phyloP scores from a whole-genome alignment of 1,284 basidiomycete species.

The Trichosporon sp. region DNA sequence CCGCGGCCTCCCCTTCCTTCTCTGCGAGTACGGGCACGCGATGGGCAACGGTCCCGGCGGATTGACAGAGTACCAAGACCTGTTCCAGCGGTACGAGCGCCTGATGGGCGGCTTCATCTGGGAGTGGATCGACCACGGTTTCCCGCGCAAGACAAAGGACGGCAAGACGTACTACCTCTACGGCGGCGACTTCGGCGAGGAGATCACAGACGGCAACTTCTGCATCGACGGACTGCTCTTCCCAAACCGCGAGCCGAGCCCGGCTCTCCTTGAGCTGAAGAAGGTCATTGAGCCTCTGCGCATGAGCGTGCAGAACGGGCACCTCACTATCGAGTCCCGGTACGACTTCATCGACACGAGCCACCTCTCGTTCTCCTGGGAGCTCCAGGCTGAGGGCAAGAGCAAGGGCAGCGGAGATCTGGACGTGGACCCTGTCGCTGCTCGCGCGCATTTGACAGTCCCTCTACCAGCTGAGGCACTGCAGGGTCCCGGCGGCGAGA shows the following conservation, averaged over 20 bases:
- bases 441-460: constrained; percentile 6
- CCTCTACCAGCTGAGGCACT: constrained; percentile 13
- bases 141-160: constrained; percentile 23
- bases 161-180: constrained; percentile 34
- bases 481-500: constrained; percentile 15
- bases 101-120: constrained; percentile 38
- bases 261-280: constrained; percentile 32
- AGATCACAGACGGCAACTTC: constrained; percentile 38
- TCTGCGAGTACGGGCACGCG: constrained; percentile 39
- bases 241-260: constrained; percentile 36
- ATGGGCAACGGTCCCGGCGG: constrained; percentile 43
- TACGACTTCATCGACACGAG: constrained; percentile 26
- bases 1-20: constrained; percentile 33
- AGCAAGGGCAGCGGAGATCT: constrained; percentile 19
- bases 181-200: constrained; percentile 42
- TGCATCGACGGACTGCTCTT: constrained; percentile 38
- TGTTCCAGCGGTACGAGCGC: constrained; percentile 38
- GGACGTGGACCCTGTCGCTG: background rate
- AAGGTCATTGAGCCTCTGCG: constrained; percentile 34
- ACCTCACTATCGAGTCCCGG: background rate
- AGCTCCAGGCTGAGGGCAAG: constrained; percentile 28
- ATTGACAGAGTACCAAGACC: constrained; percentile 33
- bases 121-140: constrained; percentile 43
- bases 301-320: constrained; percentile 24
- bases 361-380: constrained; percentile 8